These are phyloP conservation scores for Huntiella bhutanensis DNA, from an alignment of 2,329 filamentous ascomycete species.

Conservation along the genomic window DNA sequence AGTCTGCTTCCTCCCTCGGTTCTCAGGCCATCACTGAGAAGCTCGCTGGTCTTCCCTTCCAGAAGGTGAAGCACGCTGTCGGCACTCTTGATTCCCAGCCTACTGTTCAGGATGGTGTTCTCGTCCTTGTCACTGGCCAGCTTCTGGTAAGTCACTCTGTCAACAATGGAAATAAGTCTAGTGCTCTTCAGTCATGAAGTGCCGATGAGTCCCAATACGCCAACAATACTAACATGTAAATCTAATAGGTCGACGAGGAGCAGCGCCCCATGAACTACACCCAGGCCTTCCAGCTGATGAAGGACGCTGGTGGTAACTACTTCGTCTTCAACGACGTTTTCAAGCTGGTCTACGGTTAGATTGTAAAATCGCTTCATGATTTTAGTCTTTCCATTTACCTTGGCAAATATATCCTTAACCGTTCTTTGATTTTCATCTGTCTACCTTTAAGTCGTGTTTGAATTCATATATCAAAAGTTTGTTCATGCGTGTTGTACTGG, in stretches of 20 bases:
- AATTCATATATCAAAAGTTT: background rate
- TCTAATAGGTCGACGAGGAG: slow-evolving; percentile 62
- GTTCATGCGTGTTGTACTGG: background rate
- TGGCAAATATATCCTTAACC: background rate
- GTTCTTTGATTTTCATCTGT: background rate
- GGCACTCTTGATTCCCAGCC: slow-evolving; percentile 72
- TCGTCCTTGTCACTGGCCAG: slow-evolving; percentile 76
- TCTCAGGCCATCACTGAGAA: slow-evolving; percentile 54
- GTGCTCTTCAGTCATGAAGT: background rate
- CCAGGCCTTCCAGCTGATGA: slow-evolving; percentile 71
- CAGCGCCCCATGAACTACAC: slow-evolving; percentile 77
- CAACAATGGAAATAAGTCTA: background rate
- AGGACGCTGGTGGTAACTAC: slow-evolving; percentile 46
- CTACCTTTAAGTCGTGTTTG: background rate
- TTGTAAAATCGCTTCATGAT: background rate
- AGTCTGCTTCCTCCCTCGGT: slow-evolving; percentile 50
- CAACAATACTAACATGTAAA: background rate
- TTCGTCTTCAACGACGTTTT: slow-evolving; percentile 93
- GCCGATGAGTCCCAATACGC: background rate
- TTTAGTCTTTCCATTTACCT: background rate
- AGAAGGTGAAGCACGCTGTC: slow-evolving; percentile 62
- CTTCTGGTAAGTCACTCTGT: slow-evolving; percentile 47
- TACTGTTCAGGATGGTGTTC: slow-evolving; percentile 43
- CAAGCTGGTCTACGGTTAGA: slow-evolving; percentile 57
- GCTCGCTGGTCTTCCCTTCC: slow-evolving; percentile 59